Conservation (phyloP, 2,329 filamentous ascomycete genomes). For the Cytospora schulzeri region DNA sequence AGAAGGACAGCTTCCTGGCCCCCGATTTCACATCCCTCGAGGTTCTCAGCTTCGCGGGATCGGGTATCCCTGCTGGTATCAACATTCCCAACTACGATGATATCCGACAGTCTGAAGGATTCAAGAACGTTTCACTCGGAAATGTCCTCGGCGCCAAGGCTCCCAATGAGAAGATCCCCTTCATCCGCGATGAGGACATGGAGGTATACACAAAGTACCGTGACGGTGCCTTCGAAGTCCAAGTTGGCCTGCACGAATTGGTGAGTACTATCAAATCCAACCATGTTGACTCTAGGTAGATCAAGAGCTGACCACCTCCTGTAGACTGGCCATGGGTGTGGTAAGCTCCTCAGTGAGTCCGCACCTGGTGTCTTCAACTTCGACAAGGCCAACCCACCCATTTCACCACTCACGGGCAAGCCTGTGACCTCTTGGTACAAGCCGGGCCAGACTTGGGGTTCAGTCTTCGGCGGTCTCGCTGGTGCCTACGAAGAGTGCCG, state of each 20-base stretch:
- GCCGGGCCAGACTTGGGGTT: conserved; percentile 92
- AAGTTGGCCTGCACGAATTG: conserved; percentile 92
- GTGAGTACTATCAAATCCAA: conserved; percentile 32
- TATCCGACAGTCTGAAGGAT: conserved; percentile 80
- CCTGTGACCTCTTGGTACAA: conserved; percentile 88
- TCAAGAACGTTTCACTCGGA: conserved; percentile 92
- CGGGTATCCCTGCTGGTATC: conserved; percentile 68
- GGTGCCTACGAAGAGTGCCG: conserved; percentile 93
- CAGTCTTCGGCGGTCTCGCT: conserved; percentile 84
- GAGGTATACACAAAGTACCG: conserved; percentile 79
- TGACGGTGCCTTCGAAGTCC: conserved; percentile 88
- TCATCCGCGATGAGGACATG: conserved; percentile 79
- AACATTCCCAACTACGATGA: conserved; percentile 74
- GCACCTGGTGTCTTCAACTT: conserved; percentile 84
- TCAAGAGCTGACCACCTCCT: neutral
- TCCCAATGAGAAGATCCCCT: conserved; percentile 88
- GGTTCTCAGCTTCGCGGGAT: conserved; percentile 77
- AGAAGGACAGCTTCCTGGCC: conserved; percentile 93
- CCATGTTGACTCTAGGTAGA: neutral
- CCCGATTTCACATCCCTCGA: conserved; percentile 96
- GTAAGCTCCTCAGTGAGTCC: conserved; percentile 91
- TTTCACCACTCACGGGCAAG: conserved; percentile 77
- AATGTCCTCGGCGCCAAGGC: conserved; percentile 92
- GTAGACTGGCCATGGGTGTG: conserved; percentile 75
- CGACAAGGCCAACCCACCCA: conserved; percentile 76